Evolutionary conservation across 345 rosid species (phyloP).

Genomic region (Corymbia maculata): DNA sequence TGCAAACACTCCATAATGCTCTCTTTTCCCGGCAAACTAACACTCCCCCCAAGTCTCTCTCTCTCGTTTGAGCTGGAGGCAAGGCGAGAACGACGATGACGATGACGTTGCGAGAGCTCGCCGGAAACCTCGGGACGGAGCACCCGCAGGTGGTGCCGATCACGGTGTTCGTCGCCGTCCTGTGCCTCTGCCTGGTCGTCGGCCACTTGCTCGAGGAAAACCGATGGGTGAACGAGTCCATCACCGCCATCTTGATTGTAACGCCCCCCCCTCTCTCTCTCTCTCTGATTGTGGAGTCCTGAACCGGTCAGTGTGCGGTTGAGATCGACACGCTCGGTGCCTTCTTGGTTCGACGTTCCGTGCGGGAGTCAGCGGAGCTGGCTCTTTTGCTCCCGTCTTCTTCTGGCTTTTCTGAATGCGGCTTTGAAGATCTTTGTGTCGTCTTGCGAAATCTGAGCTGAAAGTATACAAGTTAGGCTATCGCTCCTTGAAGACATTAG

Average conservation of each 20-base stretch:
- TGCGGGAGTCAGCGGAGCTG: not conserved
- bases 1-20: not conserved
- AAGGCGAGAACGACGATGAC: not conserved
- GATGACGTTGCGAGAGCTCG: not conserved
- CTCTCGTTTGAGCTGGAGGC: not conserved
- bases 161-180: conserved; percentile 65
- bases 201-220: conserved; percentile 88
- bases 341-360: not conserved
- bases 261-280: not conserved
- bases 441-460: not conserved
- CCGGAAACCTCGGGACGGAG: conserved; percentile 6
- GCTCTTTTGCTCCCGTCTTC: not conserved
- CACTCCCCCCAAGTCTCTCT: not conserved
- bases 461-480: not conserved
- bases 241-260: conserved; percentile 79
- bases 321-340: not conserved
- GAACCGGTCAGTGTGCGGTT: not conserved
- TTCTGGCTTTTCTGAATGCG: not conserved
- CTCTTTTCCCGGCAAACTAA: not conserved
- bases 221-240: conserved; percentile 90
- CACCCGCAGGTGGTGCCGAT: conserved; percentile 62
- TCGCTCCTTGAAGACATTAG: not conserved
- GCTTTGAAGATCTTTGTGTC: not conserved
- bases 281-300: not conserved
- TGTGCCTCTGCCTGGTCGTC: conserved; percentile 61